These are phyloP conservation scores for Epichloe aotearoae DNA, from an alignment of 2,329 filamentous ascomycete genomes.

Conservation along the genomic window DNA sequence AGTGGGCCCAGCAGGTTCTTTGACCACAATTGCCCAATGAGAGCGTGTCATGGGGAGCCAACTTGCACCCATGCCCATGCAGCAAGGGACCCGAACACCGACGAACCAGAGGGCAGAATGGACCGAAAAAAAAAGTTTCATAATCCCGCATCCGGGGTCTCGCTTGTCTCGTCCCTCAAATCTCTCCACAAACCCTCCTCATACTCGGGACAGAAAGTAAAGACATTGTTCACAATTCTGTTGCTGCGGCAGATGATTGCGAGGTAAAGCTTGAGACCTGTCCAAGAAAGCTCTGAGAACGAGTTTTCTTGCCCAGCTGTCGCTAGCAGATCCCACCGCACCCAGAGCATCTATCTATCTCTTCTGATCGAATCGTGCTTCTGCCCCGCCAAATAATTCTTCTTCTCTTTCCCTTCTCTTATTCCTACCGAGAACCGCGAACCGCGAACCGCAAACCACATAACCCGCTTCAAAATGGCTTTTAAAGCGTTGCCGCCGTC, in stretches of 20 bases:
- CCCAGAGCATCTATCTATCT: conserved; percentile 8
- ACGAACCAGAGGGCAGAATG: not conserved
- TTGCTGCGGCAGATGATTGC: conserved; percentile 23
- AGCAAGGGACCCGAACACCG: conserved; percentile 1
- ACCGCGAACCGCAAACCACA: not conserved
- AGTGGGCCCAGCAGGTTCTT: not conserved
- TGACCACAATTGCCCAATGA: conserved; percentile 4
- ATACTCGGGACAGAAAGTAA: conserved; percentile 2
- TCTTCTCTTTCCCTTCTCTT: not conserved
- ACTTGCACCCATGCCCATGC: not conserved
- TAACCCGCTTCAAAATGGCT: conserved; percentile 17
- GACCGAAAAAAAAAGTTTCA: not conserved
- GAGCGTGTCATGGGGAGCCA: not conserved
- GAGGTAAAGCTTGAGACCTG: conserved; percentile 25
- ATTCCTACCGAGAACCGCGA: not conserved
- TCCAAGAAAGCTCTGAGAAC: conserved; percentile 24
- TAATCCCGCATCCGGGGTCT: conserved; percentile 2
- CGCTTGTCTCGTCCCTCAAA: conserved; percentile 6
- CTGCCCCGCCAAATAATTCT: conserved; percentile 15
- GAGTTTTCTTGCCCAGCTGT: conserved; percentile 23
- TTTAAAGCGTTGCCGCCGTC: conserved; percentile 37
- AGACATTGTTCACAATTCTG: conserved; percentile 5
- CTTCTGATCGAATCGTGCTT: conserved; percentile 8
- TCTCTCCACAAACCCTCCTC: conserved; percentile 7
- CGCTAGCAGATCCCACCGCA: conserved; percentile 18